These are phyloP conservation scores for Nectriaceae sp. DNA, from an alignment of 2,329 filamentous ascomycete genomes.

Conservation along the genomic window DNA sequence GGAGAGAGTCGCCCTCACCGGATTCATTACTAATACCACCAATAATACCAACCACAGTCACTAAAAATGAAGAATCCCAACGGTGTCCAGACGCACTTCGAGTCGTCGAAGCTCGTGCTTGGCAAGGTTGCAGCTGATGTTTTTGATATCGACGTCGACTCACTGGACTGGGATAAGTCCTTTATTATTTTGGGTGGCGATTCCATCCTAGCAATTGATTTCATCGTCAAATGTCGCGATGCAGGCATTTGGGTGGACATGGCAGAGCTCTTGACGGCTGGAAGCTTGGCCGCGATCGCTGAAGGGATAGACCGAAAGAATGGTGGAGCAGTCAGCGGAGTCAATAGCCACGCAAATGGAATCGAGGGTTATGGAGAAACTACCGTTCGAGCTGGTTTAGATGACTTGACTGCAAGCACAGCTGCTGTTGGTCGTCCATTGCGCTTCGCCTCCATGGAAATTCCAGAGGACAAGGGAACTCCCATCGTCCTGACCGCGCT, in stretches of 20 bases:
- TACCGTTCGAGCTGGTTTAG: background rate
- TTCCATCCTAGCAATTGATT: constrained; percentile 2
- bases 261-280: background rate
- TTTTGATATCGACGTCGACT: constrained; percentile 1
- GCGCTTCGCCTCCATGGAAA: background rate
- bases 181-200: constrained; percentile 3
- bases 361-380: background rate
- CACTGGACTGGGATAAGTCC: constrained; percentile 1
- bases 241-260: background rate
- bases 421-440: background rate
- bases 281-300: background rate
- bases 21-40: background rate
- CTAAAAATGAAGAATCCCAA: background rate
- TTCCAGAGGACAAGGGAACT: background rate
- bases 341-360: background rate
- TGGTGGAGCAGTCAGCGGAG: background rate
- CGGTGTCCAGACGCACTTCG: background rate
- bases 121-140: constrained; percentile 1
- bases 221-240: constrained; percentile 2
- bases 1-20: background rate
- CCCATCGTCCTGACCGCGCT: background rate
- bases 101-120: background rate
- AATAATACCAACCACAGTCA: background rate
- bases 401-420: background rate
- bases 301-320: background rate